phyloP scores from a whole-genome alignment of 2,329 filamentous ascomycete genomes.

The Stagonosporopsis vannaccii region DNA sequence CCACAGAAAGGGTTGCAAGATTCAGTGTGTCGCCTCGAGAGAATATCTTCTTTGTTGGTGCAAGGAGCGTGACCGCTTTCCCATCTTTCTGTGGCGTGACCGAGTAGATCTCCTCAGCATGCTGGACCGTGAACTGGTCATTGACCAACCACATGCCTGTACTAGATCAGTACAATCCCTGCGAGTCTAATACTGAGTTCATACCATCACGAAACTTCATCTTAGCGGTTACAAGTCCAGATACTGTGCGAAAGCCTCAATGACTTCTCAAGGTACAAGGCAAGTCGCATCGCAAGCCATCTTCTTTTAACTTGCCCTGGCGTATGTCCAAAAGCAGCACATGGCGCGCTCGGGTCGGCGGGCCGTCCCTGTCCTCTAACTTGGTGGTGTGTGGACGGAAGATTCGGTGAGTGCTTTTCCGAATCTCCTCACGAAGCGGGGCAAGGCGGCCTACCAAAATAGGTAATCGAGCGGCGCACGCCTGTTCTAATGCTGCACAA shows the following conservation, averaged over 20 bases:
- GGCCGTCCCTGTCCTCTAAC: conserved; percentile 24
- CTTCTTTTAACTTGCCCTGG: conserved; percentile 11
- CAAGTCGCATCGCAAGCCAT: neutral
- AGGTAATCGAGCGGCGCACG: conserved; percentile 4
- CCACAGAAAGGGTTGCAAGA: conserved; percentile 62
- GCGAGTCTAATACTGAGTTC: conserved; percentile 3
- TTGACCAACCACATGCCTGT: conserved; percentile 70
- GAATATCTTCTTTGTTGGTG: conserved; percentile 64
- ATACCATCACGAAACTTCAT: conserved; percentile 69
- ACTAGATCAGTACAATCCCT: conserved; percentile 15
- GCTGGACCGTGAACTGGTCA: conserved; percentile 67
- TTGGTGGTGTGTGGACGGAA: conserved; percentile 32
- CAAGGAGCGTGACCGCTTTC: conserved; percentile 62
- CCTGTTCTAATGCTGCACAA: neutral
- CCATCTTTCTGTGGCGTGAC: conserved; percentile 55
- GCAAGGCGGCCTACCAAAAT: conserved; percentile 3
- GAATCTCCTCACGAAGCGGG: conserved; percentile 23
- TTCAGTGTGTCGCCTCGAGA: conserved; percentile 65
- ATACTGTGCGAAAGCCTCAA: conserved; percentile 2
- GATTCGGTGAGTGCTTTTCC: conserved; percentile 29
- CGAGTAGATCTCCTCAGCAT: conserved; percentile 70
- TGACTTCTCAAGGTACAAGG: conserved; percentile 5
- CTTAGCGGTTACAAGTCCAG: conserved; percentile 13
- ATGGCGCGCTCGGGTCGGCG: conserved; percentile 25
- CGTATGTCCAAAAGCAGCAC: neutral